Evolutionary conservation across 495 filamentous ascomycete species (phyloP), one percentile per base, ranked within the genome.

Genomic region (Neurospora sp.): DNA sequence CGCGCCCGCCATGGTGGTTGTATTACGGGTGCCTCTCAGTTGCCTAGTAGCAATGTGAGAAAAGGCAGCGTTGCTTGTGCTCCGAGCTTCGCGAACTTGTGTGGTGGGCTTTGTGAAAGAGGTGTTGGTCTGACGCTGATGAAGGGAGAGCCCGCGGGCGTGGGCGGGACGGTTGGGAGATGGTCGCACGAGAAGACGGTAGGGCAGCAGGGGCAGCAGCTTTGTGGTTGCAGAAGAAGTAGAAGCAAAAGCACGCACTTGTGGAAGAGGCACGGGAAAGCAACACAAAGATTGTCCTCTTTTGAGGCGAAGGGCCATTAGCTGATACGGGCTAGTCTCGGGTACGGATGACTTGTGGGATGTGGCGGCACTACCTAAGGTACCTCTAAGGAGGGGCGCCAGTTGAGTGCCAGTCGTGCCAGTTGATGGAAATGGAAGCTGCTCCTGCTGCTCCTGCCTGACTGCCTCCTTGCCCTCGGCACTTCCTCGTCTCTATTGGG

Each of bases 1-100:
- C 46, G 11, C 46, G 69, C 69, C n/a, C 68, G 74, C 69, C 75
- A 48, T 75, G 65, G n/a, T 59, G 70, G n/a, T 10, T 46, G 22
- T n/a, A 61, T 14, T 61, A 61, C 27, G 27, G 53, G 27, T 35
- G 53, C 14, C 53, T 61, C 27, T 61, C 27, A 35, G 53, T 31
- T 61, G 53, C 53, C 53, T 61, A 35, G 53, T 35, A 35, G 53
- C 53, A 61, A 61, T 61, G 53, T 5, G 14, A 35, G 6, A 61
- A 14, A 31, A 7, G 7, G 27, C 27, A 35, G 53, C 22, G 53
- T 14, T 35, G 53, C 53, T 18, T 61, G 53, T 35, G 53, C 53
- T 35, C 53, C 53, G 22, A 35, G 53, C 27, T 27, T 61, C 22
- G 27, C 12, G 14, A 35, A 18, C 53, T 61, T 18, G 53, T 35